Percentiles rank a stretch among this genome's conserved stretches.
These are phyloP conservation scores for Hyphodiscus hymeniophilus DNA, from an alignment of 495 filamentous ascomycete genomes.

Conservation along the genomic window DNA sequence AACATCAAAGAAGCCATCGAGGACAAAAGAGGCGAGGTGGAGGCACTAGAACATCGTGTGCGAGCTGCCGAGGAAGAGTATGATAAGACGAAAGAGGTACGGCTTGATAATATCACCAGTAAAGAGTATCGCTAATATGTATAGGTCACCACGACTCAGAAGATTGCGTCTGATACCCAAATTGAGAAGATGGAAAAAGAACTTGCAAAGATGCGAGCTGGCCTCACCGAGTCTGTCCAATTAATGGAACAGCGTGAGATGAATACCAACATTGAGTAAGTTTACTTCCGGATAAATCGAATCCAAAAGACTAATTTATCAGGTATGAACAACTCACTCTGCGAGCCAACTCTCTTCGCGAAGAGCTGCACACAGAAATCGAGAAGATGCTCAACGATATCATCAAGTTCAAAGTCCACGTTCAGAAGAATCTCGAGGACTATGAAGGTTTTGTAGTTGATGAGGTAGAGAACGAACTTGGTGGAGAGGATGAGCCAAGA, in stretches of 20 bases:
- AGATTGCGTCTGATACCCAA: conserved; percentile 78
- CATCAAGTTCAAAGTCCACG: conserved; percentile 96
- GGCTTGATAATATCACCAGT: too few species aligned
- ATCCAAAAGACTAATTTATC: conserved; percentile 2
- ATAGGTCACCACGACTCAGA: conserved; percentile 70
- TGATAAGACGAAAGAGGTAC: conserved; percentile 82
- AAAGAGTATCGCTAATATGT: too few species aligned
- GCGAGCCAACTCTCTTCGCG: conserved; percentile 72
- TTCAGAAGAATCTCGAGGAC: conserved; percentile 84
- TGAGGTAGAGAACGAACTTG: conserved; percentile 79
- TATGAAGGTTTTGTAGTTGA: conserved; percentile 88
- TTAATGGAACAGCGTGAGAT: conserved; percentile 93
- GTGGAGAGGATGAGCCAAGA: conserved; percentile 40
- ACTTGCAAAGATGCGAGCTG: conserved; percentile 79
- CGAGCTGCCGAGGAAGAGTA: conserved; percentile 86
- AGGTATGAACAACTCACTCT: conserved; percentile 88
- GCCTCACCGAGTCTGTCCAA: conserved; percentile 81
- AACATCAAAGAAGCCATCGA: conserved; percentile 90
- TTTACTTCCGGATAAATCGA: conserved; percentile 7
- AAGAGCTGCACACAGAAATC: conserved; percentile 92
- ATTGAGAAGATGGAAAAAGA: conserved; percentile 99
- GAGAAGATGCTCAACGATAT: conserved; percentile 95
- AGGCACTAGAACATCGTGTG: conserved; percentile 78
- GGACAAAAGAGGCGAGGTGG: conserved; percentile 86
- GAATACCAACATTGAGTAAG: conserved; percentile 89